Base-by-base conservation (phyloP, 2,329 filamentous ascomycete genomes). In the Aspergillus fijiensis region DNA sequence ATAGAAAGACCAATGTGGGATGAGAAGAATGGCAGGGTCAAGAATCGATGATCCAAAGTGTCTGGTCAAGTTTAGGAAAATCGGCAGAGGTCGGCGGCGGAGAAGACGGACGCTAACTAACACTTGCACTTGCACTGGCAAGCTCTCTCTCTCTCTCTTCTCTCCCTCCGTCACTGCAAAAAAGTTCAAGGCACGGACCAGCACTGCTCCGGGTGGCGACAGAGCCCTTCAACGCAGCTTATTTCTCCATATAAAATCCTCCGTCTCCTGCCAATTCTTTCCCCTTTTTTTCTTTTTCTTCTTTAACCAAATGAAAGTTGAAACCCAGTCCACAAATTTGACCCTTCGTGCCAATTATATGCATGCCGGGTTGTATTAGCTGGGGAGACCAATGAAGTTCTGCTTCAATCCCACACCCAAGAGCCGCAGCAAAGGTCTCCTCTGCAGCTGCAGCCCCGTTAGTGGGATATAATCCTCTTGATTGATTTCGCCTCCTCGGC, bases 281-380 rank as follows among this genome's bases (percentile, higher is more conserved):
- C 33, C 12, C 65, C 64, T 65, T 63, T 55, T 64, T 64, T 68
- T 67, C 69, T 68, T 72, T 69, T 75, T 72, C 74, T 74, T 75
- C 74, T 75, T 74, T 70, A 71, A 72, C 70, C 76, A 65, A 74
- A 71, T 74, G 77, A 85, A 86, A 85, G 82, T 85, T 85, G 77
- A 80, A 69, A 82, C 82, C 79, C 77, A 79, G 60, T 77, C 75
- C 74, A 75, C 74, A 75, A 81, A 85, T 86, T 86, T 86, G 85
- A 84, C 84, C 79, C 78, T 74, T 72, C 80, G 80, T 73, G 75
- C 80, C 62, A 65, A 63, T 70, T 72, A 70, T 70, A 79, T 83
- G 82, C 79, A 79, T 81, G 79, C 75, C 74, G 81, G 80, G 85
- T 86, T 88, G 86, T 78, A 81, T 76, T 79, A 79, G 74, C 76